Conservation (phyloP, 768 basidiomycete genomes). For the Panellus pusillus region DNA sequence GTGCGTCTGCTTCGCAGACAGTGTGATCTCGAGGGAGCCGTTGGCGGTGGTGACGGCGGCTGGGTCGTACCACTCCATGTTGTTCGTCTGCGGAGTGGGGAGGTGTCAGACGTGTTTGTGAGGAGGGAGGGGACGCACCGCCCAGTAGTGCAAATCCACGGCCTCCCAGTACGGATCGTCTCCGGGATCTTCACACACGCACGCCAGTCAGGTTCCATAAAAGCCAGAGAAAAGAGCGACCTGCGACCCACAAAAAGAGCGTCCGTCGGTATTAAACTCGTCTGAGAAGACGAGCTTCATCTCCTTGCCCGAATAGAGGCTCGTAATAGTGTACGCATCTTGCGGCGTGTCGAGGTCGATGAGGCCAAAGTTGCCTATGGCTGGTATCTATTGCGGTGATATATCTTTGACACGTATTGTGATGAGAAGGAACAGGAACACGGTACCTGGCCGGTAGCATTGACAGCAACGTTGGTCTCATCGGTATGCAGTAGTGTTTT, state of each 20-base stretch:
- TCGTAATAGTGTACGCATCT: constrained; percentile 49
- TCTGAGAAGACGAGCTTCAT: constrained; percentile 77
- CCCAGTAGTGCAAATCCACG: constrained; percentile 78
- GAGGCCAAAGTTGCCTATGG: constrained; percentile 15
- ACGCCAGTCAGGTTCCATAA: no score
- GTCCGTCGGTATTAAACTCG: constrained; percentile 83
- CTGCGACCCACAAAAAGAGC: constrained; percentile 54
- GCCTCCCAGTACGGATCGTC: constrained; percentile 94
- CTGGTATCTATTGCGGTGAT: constrained; percentile 1
- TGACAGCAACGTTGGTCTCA: constrained; percentile 72
- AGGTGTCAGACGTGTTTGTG: neutral
- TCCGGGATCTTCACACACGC: constrained; percentile 37
- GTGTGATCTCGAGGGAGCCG: constrained; percentile 75
- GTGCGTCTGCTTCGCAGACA: constrained; percentile 66
- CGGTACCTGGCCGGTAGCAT: constrained; percentile 60
- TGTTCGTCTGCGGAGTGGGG: constrained; percentile 49
- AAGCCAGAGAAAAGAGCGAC: neutral
- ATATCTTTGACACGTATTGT: no score
- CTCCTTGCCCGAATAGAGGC: constrained; percentile 49
- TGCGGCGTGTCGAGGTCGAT: constrained; percentile 79
- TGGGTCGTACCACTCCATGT: constrained; percentile 79
- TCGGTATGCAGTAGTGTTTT: constrained; percentile 45
- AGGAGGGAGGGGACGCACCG: constrained; percentile 30
- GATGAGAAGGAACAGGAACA: constrained; percentile 24
- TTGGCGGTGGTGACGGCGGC: constrained; percentile 70